phyloP scores from a whole-genome alignment of 2,329 filamentous ascomycete genomes.

The Penicillium sclerotigenum region DNA sequence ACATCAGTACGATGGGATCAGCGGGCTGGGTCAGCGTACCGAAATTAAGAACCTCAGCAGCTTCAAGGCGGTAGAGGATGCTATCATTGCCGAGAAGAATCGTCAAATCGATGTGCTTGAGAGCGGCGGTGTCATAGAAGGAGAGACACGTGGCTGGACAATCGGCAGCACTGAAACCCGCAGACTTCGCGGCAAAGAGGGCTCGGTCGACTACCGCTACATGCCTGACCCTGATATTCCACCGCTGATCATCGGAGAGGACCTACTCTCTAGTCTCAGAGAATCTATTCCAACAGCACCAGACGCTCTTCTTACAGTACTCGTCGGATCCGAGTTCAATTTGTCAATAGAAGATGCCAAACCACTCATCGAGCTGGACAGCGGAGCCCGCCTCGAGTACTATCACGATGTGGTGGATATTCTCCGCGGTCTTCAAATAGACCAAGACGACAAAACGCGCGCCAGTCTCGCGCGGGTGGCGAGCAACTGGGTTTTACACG shows the following conservation, averaged over 20 bases:
- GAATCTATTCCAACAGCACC: constrained; percentile 66
- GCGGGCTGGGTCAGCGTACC: constrained; percentile 75
- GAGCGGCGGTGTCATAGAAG: constrained; percentile 68
- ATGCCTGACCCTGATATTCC: constrained; percentile 94
- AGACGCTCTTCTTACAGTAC: constrained; percentile 63
- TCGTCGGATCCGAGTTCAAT: constrained; percentile 60
- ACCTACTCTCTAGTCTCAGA: constrained; percentile 64
- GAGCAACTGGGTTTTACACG: constrained; percentile 72
- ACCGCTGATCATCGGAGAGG: constrained; percentile 69
- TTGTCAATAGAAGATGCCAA: constrained; percentile 79
- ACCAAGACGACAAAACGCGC: constrained; percentile 26
- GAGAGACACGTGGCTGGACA: constrained; percentile 92
- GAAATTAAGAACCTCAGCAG: constrained; percentile 98
- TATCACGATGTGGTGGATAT: constrained; percentile 54
- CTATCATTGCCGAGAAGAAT: constrained; percentile 85
- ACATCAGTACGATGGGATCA: constrained; percentile 56
- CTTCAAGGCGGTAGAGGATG: constrained; percentile 92
- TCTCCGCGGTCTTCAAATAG: constrained; percentile 29
- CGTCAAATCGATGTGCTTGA: constrained; percentile 81
- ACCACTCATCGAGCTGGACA: constrained; percentile 72
- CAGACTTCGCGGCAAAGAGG: constrained; percentile 84
- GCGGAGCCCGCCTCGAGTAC: constrained; percentile 76
- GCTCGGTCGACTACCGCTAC: constrained; percentile 95
- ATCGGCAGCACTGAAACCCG: constrained; percentile 78
- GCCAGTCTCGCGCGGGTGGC: constrained; percentile 47